A percentile compares a stretch with the other conserved stretches of the same genome.
Evolutionary conservation across 352 stramenopile genomes (phyloP).

Genomic region (Lagenidium sp.): DNA sequence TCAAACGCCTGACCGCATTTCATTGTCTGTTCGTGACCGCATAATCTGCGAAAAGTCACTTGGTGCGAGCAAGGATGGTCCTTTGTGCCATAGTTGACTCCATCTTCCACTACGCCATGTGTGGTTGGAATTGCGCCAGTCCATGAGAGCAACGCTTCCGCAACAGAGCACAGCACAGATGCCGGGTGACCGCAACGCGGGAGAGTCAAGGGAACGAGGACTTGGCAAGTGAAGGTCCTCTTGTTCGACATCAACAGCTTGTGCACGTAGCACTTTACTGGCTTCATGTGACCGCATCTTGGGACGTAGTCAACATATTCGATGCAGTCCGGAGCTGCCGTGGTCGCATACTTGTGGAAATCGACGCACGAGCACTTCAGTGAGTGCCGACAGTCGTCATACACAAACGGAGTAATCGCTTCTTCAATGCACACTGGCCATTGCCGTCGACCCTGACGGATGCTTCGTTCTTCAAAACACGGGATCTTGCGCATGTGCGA

Average conservation of each 20-base stretch:
- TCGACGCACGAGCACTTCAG: slow-evolving; percentile 54
- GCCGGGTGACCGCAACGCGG: slow-evolving; percentile 62
- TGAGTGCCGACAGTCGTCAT: slow-evolving; percentile 62
- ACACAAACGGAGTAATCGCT: slow-evolving; percentile 53
- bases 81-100: slow-evolving; percentile 44
- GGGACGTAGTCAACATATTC: slow-evolving; percentile 56
- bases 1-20: slow-evolving; percentile 70
- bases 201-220: slow-evolving; percentile 27
- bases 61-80: slow-evolving; percentile 55
- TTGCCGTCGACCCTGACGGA: slow-evolving; percentile 15
- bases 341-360: slow-evolving; percentile 38
- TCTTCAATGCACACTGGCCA: slow-evolving; percentile 55
- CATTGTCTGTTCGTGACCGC: slow-evolving; percentile 42
- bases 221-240: too few relatives aligned
- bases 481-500: slow-evolving; percentile 42
- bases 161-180: slow-evolving; percentile 33
- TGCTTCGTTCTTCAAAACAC: slow-evolving; percentile 34
- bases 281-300: slow-evolving; percentile 48
- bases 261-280: slow-evolving; percentile 64
- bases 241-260: too few relatives aligned
- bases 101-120: slow-evolving; percentile 44
- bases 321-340: slow-evolving; percentile 29
- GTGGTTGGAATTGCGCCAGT: slow-evolving; percentile 20
- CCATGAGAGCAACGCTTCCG: slow-evolving; percentile 39
- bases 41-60: slow-evolving; percentile 53